phyloP scores from a whole-genome alignment of 169 alveolate species.

The Plasmodium adleri region DNA sequence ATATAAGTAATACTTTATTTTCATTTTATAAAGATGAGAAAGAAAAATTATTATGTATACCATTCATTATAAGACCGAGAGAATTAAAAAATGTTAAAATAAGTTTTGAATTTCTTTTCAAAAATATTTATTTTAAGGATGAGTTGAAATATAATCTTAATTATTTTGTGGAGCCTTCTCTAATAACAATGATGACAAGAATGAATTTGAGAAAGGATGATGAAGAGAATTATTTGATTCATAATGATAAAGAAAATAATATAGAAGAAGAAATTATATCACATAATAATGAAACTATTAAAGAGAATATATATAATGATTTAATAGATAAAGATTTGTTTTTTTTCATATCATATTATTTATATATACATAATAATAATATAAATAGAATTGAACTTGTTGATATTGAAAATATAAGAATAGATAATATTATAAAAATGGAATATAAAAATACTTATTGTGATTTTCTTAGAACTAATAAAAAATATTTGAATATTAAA shows the following conservation, averaged over 20 bases:
- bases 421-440: constrained; percentile 2
- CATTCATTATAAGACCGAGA: constrained; percentile 41
- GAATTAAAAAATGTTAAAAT: constrained; percentile 20
- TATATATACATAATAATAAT: constrained; percentile 59
- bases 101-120: constrained; percentile 44
- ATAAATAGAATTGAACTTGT: constrained; percentile 20
- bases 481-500: constrained; percentile 8
- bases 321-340: not conserved
- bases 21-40: constrained; percentile 16
- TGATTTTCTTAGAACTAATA: constrained; percentile 28
- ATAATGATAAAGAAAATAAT: not conserved
- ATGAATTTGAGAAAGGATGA: not conserved
- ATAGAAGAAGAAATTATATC: not conserved
- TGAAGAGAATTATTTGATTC: not conserved
- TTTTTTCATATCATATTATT: constrained; percentile 4
- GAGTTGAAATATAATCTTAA: constrained; percentile 2
- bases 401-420: constrained; percentile 6
- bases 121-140: constrained; percentile 17
- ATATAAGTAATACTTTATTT: not conserved
- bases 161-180: constrained; percentile 30
- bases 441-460: constrained; percentile 40
- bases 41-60: constrained; percentile 53
- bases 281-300: not conserved
- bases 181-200: constrained; percentile 43
- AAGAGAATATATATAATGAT: not conserved